Conservation (phyloP, 2,329 filamentous ascomycete species). For the Apiospora marii region DNA sequence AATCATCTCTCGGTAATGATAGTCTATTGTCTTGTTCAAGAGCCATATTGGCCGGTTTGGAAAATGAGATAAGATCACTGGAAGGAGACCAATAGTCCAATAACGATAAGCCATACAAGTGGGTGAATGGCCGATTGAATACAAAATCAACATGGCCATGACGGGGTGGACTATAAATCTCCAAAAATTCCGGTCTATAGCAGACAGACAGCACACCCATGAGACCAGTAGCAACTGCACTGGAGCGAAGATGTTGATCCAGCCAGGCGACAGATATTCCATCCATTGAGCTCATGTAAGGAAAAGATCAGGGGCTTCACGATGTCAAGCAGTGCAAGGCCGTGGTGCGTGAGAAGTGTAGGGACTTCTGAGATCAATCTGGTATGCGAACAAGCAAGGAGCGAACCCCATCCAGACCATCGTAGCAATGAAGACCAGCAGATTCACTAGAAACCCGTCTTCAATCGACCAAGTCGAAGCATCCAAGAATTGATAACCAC, state of each 20-base stretch:
- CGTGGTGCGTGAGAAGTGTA: not conserved
- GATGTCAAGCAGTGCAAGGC: not conserved
- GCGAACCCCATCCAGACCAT: not conserved
- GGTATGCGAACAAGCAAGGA: not conserved
- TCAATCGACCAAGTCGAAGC: constrained; percentile 21
- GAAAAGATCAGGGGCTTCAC: not conserved
- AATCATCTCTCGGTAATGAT: constrained; percentile 2
- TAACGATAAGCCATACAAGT: constrained; percentile 1
- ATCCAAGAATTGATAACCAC: not conserved
- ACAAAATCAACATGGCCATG: not conserved
- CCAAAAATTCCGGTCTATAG: not conserved
- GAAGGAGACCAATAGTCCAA: not conserved
- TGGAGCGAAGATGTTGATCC: not conserved
- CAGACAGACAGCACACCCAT: not conserved
- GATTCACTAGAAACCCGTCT: constrained; percentile 21
- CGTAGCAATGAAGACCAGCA: constrained; percentile 10
- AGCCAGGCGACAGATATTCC: not conserved
- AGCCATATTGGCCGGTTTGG: constrained; percentile 5
- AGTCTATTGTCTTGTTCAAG: constrained; percentile 12
- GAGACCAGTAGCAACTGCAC: constrained; percentile 19
- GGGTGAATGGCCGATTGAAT: not conserved
- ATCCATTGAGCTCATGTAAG: constrained; percentile 1
- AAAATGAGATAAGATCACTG: not conserved
- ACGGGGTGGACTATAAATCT: not conserved
- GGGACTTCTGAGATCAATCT: not conserved